Evolutionary conservation across 495 filamentous ascomycete species (phyloP).

Genomic region (Xylaria intraflava): DNA sequence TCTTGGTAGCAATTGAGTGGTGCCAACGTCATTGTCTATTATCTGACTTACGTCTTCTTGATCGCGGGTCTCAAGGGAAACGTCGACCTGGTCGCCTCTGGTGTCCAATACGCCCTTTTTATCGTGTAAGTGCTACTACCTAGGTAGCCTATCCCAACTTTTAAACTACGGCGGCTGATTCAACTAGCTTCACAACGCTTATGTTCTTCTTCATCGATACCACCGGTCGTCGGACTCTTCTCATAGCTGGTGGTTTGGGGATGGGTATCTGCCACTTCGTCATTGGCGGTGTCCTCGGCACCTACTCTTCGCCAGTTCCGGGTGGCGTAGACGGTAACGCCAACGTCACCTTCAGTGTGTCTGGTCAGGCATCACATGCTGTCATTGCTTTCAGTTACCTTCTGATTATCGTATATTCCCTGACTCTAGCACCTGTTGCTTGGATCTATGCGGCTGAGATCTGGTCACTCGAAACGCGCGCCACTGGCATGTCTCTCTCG

Average conservation of each 20-base stretch:
- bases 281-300: constrained; percentile 51
- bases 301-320: constrained; percentile 40
- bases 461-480: constrained; percentile 67
- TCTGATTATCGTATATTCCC: constrained; percentile 62
- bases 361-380: constrained; percentile 54
- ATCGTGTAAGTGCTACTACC: constrained; percentile 44
- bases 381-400: constrained; percentile 70
- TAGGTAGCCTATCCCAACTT: background rate
- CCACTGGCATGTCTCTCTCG: constrained; percentile 61
- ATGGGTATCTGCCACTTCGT: constrained; percentile 68
- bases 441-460: constrained; percentile 76
- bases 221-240: constrained; percentile 63
- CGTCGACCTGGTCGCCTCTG: constrained; percentile 59
- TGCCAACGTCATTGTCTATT: constrained; percentile 65
- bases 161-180: constrained; percentile 17
- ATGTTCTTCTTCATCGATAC: constrained; percentile 69
- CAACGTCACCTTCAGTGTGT: constrained; percentile 60
- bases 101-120: constrained; percentile 70
- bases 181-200: constrained; percentile 55
- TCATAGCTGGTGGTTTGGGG: constrained; percentile 61
- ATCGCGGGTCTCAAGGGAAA: constrained; percentile 62
- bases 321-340: constrained; percentile 56
- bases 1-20: constrained; percentile 61
- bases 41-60: constrained; percentile 64
- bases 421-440: constrained; percentile 62